Conservation (phyloP, 73 alveolate genomes). For the Paramecium biaurelia region DNA sequence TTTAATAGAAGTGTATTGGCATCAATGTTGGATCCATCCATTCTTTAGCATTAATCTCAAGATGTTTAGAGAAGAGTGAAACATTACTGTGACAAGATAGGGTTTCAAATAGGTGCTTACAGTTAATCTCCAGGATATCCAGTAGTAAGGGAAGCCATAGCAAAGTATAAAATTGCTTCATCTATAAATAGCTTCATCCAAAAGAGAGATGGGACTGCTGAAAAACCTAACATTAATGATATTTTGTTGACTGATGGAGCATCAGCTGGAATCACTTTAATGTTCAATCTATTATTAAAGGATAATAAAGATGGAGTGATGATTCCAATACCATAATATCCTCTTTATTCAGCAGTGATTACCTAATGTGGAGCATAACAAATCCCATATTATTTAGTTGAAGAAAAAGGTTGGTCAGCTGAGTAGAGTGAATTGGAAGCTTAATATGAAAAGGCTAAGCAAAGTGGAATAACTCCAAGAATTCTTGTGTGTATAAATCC, state of each 20-base stretch:
- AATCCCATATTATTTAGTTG: conserved; percentile 91
- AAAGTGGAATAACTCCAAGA: conserved; percentile 78
- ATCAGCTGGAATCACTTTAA: conserved; percentile 45
- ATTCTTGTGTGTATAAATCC: conserved; percentile 94
- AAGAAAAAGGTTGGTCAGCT: conserved; percentile 86
- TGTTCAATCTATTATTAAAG: conserved; percentile 5
- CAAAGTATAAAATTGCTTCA: neutral
- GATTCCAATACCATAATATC: conserved; percentile 96
- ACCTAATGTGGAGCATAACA: conserved; percentile 82
- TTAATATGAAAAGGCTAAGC: conserved; percentile 60
- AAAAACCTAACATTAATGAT: conserved; percentile 28
- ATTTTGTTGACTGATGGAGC: conserved; percentile 62
- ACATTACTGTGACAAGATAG: neutral
- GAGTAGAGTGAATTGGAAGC: conserved; percentile 70
- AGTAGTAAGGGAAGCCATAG: conserved; percentile 28
- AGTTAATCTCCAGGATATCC: conserved; percentile 14
- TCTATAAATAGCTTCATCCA: neutral
- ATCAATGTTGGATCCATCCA: neutral
- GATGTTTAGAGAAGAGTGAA: conserved; percentile 46
- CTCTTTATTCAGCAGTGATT: conserved; percentile 92
- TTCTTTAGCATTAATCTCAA: neutral
- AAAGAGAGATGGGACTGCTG: neutral
- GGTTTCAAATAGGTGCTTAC: neutral
- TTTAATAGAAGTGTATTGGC: conserved; percentile 21
- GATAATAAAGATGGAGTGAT: conserved; percentile 75